Evolutionary conservation across 257 asterid genomes (phyloP), one percentile per base, ranked within the genome.

Genomic region (Capsicum chinense): DNA sequence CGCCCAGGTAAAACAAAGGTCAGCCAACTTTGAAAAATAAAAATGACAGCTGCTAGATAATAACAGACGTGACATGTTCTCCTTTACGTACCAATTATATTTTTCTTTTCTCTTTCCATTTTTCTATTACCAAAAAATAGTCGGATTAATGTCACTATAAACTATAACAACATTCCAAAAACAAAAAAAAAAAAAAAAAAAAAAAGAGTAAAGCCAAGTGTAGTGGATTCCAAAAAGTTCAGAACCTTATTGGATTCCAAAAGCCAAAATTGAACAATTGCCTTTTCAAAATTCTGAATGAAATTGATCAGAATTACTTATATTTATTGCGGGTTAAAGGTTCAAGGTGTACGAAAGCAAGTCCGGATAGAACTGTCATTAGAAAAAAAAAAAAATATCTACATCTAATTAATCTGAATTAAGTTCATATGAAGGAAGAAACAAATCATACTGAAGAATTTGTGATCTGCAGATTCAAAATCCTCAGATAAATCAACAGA

Each of bases 31-130:
- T 83, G 84, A 73, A 80, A 33, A 59, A 50, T 35, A 33, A 79
- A 80, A 83, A 62, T 42, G 86, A 60, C 87, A 83, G 83, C 88
- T 78, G 83, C 88, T 78, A 63, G 71, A 83, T 58, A 74, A 78
- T 79, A 35, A 48, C 59, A 52, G 74, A 83, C 42, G 62, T 62
- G 76, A 78, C 76, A 52, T 82, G 82, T 58, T 42, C 83, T 85
- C 67, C 71, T 60, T 63, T 67, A 60, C 9, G 64, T 33, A 54
- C 82, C 64, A 54, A 54, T 9, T 33, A 4, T 26, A 4, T 54
- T 78, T 52, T 54, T 78, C 62, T 78, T 19, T 74, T 62, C 48
- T 48, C 9, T 9, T 54, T 12, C 4, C 2, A 15, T 81, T 78
- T 47, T 76, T 52, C 8, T 52, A 76, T 26, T 76, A 14, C 82